Evolutionary conservation across 805 yeast genomes (phyloP).

Genomic region (Vanderwaltozyma yarrowii): DNA sequence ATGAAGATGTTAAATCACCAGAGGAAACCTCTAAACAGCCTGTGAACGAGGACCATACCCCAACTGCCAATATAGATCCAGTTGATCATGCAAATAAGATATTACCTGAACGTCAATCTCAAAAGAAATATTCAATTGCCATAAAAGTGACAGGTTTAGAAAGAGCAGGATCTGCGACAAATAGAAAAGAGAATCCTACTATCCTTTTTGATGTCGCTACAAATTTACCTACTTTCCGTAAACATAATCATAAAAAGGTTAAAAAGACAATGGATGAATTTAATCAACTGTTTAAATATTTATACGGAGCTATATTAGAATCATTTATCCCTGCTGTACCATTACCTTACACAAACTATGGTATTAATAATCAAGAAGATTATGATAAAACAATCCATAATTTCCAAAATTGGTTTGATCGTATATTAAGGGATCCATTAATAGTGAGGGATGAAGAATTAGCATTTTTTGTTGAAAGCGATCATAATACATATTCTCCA

Average conservation of each 20-base stretch:
- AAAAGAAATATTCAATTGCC: conserved; percentile 31
- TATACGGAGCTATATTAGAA: conserved; percentile 76
- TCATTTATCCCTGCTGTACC: conserved; percentile 91
- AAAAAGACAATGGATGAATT: conserved; percentile 77
- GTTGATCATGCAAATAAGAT: not conserved
- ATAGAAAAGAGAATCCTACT: conserved; percentile 69
- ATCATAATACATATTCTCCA: conserved; percentile 43
- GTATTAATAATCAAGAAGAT: conserved; percentile 79
- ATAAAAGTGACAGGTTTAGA: conserved; percentile 63
- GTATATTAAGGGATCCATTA: conserved; percentile 67
- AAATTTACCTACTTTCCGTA: conserved; percentile 69
- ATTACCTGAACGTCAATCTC: conserved; percentile 6
- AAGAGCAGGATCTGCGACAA: conserved; percentile 39
- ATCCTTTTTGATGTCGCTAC: conserved; percentile 59
- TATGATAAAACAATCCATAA: conserved; percentile 41
- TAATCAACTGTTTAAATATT: conserved; percentile 61
- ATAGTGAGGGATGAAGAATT: conserved; percentile 80
- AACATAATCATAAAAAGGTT: conserved; percentile 55
- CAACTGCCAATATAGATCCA: too few relatives aligned
- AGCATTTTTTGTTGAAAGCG: conserved; percentile 72
- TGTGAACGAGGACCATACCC: too few relatives aligned
- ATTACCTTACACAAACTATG: conserved; percentile 60
- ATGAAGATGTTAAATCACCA: too few relatives aligned
- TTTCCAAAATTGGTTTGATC: conserved; percentile 80
- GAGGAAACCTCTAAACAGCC: too few relatives aligned